Base-by-base conservation (phyloP, 371 early-diverging fungal species). In the Chytridium lagenaria region DNA sequence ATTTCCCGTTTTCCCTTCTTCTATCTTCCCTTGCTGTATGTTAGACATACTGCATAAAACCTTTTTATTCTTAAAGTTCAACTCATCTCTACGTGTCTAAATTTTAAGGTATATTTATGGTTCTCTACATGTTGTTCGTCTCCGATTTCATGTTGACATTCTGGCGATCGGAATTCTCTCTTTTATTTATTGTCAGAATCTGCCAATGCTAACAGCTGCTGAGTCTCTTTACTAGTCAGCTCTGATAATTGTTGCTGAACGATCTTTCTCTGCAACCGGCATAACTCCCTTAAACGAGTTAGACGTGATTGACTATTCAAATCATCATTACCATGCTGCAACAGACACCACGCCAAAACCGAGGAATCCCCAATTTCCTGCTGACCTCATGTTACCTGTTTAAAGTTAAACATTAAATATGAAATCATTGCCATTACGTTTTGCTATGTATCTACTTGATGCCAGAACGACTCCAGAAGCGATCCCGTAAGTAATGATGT, bases 401-500 rank as follows among this genome's bases (percentile, higher is more conserved):
- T 5, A 44, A 44, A 12, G 44, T 44, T 44, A 44, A 19, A 7
- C 7, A 7, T 7, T 44, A 44, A 12, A 19, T 19, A 44, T 44
- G 44, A 44, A 44, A 19, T 44, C 44, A 19, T 44, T 12, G 44
- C 44, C 44, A 7, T 52, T 26, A 52, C 55, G 7, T 52, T 5
- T 52, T 5, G 23, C 26, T 5, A 52, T n/a, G 26, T n/a, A 52
- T 52, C 55, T 52, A 52, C n/a, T 52, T 26, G 26, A 5, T 22
- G 16, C 26, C 5, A 52, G 7, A 26, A 26, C 26, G 5, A 26
- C 5, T 23, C 55, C 55, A 22, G 55, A 52, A 23, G 16, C 26
- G n/a, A 52, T 26, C 5, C 55, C 55, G 23, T 52, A 52, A 52
- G 55, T 23, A 52, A 23, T 26, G 55, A 52, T 52, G 55, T n/a